Evolutionary conservation across 2,329 filamentous ascomycete genomes (phyloP), one percentile per base, ranked within the genome.

Genomic region (Exophiala viscosa): DNA sequence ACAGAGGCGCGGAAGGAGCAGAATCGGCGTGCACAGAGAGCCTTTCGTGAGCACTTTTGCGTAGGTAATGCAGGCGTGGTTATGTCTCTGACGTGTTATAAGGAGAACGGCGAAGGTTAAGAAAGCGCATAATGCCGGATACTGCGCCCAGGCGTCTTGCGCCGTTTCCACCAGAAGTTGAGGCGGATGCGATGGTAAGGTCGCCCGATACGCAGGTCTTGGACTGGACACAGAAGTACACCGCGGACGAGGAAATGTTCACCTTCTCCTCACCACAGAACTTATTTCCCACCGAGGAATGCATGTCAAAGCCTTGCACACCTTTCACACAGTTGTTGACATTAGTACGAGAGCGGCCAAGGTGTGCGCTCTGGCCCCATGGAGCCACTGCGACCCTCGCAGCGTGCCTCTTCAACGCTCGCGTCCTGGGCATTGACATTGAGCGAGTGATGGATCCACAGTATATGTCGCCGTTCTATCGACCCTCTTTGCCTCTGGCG

Each of bases 391-490:
- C 49, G n/a, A 52, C 49, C 28, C 36, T 52, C 28, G 49, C 49
- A 4, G 49, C 49, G 2, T 52, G 49, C 18, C 31, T 52, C 9
- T 52, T 52, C 44, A 52, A 52, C 28, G 49, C 43, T 15, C 23
- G 35, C 11, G 49, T 36, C 4, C 23, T 52, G 34, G 49, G 44
- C 13, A 52, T 52, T 43, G 49, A 52, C 38, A 41, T 52, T 20
- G 44, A 52, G 9, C 36, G 36, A 17, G 31, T 52, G 31, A 46
- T 46, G 44, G 49, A 52, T 13, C 36, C 49, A 15, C 35, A 42
- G 6, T 52, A 52, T 17, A 45, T 52, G 49, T 52, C 43, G 11
- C 49, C 49, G 35, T 52, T 52, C 38, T 47, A 52, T 39, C 43
- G 38, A 38, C 15, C 43, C 31, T 52, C 49, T 15, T 23, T 41